Conservation (phyloP, 1,284 basidiomycete species). For the Papiliotrema fonsecae region DNA sequence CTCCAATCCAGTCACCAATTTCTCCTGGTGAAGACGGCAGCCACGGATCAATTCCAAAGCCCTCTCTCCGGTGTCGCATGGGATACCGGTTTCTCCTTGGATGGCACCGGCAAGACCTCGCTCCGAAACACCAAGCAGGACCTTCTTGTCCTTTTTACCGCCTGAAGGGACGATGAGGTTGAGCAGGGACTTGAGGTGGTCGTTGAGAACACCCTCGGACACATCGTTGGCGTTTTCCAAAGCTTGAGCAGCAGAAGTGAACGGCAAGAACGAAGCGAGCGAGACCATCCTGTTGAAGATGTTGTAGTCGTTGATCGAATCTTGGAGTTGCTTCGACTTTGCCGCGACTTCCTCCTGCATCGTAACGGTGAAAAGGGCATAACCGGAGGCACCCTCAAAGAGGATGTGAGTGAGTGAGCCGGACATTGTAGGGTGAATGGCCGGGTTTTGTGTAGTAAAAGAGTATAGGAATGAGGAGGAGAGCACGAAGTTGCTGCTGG, state of each 20-base stretch:
- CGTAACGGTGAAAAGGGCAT: constrained; percentile 87
- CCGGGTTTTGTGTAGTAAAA: not conserved
- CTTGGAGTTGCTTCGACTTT: constrained; percentile 75
- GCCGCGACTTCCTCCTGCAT: constrained; percentile 86
- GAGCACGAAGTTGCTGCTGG: too few relatives aligned
- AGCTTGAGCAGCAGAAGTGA: constrained; percentile 91
- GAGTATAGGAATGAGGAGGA: not conserved
- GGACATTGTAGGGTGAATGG: constrained; percentile 35
- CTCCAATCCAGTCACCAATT: constrained; percentile 73
- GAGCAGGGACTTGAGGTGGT: constrained; percentile 78
- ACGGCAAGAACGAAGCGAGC: constrained; percentile 87
- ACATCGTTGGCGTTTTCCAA: constrained; percentile 95
- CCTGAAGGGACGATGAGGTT: constrained; percentile 77
- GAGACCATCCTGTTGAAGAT: constrained; percentile 95
- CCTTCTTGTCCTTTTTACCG: constrained; percentile 59
- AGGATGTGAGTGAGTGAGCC: constrained; percentile 70
- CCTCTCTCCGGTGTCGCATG: constrained; percentile 83
- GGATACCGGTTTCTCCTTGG: constrained; percentile 68
- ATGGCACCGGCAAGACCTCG: constrained; percentile 73
- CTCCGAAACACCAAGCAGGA: constrained; percentile 82
- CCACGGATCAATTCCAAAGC: constrained; percentile 88
- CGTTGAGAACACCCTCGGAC: constrained; percentile 91
- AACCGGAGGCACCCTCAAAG: constrained; percentile 92
- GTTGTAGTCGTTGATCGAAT: constrained; percentile 76
- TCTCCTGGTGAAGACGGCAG: constrained; percentile 85